These are phyloP conservation scores for Naumovozyma baii DNA, from an alignment of 805 yeast species.

Conservation along the genomic window DNA sequence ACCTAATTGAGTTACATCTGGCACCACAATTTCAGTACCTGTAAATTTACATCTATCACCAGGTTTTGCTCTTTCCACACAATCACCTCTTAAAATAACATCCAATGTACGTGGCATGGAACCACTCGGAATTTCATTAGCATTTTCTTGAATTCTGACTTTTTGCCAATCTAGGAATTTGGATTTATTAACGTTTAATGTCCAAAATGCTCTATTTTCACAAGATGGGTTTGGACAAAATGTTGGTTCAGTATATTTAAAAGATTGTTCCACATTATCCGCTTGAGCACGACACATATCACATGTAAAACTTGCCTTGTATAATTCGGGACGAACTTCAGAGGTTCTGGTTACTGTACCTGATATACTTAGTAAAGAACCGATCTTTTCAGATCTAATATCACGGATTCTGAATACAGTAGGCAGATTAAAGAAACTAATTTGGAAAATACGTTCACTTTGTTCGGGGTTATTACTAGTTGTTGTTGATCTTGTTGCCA, in stretches of 20 bases:
- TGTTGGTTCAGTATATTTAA: conserved; percentile 90
- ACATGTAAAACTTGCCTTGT: conserved; percentile 78
- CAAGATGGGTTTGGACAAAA: conserved; percentile 84
- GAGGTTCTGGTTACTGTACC: conserved; percentile 96
- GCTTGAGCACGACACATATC: conserved; percentile 77
- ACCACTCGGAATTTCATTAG: conserved; percentile 95
- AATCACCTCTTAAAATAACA: conserved; percentile 83
- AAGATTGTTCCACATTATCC: conserved; percentile 85
- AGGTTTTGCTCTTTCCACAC: conserved; percentile 93
- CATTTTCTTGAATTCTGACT: conserved; percentile 88
- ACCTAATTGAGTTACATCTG: conserved; percentile 89
- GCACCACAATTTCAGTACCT: conserved; percentile 90
- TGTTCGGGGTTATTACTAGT: conserved; percentile 39
- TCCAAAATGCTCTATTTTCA: conserved; percentile 78
- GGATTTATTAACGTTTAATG: conserved; percentile 71
- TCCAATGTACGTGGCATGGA: conserved; percentile 97
- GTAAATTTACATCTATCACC: conserved; percentile 93
- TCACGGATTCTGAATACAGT: conserved; percentile 78
- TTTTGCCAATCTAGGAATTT: conserved; percentile 95
- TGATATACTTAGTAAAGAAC: conserved; percentile 70
- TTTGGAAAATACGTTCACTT: conserved; percentile 72
- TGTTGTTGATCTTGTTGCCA: conserved; percentile 31
- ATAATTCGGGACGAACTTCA: conserved; percentile 92
- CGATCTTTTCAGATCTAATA: conserved; percentile 80
- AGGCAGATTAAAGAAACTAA: conserved; percentile 82